Percentiles rank a stretch among this genome's conserved stretches.
phyloP scores from a whole-genome alignment of 495 filamentous ascomycete genomes.

The Friedmanniomyces endolithicus region DNA sequence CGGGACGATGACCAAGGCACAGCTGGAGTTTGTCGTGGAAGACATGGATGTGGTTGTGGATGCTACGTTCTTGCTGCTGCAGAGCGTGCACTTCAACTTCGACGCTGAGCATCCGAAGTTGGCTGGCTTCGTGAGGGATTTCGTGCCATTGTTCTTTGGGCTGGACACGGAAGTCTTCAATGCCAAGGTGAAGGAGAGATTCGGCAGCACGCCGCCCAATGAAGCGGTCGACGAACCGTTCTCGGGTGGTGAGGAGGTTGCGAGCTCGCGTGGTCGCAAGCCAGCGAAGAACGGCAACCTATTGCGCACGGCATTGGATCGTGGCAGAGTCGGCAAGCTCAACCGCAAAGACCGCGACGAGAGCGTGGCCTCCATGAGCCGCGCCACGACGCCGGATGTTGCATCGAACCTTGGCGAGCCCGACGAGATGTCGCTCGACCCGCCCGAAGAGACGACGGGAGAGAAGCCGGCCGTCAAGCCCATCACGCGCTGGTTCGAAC shows the following conservation, averaged over 20 bases:
- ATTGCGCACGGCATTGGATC: constrained; percentile 76
- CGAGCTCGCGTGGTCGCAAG: constrained; percentile 37
- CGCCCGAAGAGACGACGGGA: constrained; percentile 24
- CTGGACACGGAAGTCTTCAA: constrained; percentile 64
- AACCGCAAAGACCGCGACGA: constrained; percentile 55
- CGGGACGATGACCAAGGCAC: constrained; percentile 27
- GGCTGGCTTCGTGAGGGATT: constrained; percentile 71
- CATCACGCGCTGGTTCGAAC: constrained; percentile 45
- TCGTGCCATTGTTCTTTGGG: constrained; percentile 81
- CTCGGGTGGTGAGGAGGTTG: constrained; percentile 37
- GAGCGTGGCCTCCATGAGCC: constrained; percentile 59
- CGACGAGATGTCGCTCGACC: constrained; percentile 28
- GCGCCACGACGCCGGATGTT: constrained; percentile 74
- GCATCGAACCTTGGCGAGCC: constrained; percentile 52
- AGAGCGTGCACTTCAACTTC: constrained; percentile 52
- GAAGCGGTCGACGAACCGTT: constrained; percentile 57
- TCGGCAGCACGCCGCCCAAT: constrained; percentile 47
- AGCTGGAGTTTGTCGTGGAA: constrained; percentile 58
- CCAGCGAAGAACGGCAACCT: constrained; percentile 62
- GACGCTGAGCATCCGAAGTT: constrained; percentile 62
- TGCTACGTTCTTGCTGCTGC: constrained; percentile 64
- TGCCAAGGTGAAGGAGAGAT: constrained; percentile 60
- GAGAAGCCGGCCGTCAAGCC: constrained; percentile 22
- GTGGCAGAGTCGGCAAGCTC: constrained; percentile 50
- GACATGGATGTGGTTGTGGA: constrained; percentile 75